Percentiles rank a stretch among this genome's conserved stretches.
These are phyloP conservation scores for Ogataea nonfermentans DNA, from an alignment of 805 yeast species.

Conservation along the genomic window DNA sequence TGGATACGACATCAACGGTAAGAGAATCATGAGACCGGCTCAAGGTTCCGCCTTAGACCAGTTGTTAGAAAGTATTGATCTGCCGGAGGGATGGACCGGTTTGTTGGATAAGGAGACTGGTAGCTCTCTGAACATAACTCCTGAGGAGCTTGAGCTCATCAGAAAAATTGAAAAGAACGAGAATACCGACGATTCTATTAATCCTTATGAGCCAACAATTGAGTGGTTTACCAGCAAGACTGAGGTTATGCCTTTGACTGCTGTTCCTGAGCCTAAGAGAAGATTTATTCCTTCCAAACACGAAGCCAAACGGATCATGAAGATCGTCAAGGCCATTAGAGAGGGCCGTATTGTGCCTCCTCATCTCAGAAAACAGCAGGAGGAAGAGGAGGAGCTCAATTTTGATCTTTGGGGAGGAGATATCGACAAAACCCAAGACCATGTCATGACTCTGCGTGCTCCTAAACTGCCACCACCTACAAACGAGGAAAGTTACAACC, in stretches of 20 bases:
- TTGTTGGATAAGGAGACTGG: conserved; percentile 89
- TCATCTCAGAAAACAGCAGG: conserved; percentile 48
- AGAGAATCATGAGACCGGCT: conserved; percentile 98
- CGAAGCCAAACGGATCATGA: conserved; percentile 95
- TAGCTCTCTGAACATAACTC: conserved; percentile 70
- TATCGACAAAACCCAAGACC: conserved; percentile 58
- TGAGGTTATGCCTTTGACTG: conserved; percentile 88
- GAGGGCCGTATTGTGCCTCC: conserved; percentile 92
- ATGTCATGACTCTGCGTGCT: conserved; percentile 88
- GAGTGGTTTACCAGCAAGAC: conserved; percentile 91
- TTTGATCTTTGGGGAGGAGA: conserved; percentile 88
- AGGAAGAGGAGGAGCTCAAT: conserved; percentile 47
- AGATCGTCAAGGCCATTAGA: conserved; percentile 92
- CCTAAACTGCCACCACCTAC: conserved; percentile 97
- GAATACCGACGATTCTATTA: conserved; percentile 70
- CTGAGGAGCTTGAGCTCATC: conserved; percentile 87
- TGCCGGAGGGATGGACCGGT: conserved; percentile 99
- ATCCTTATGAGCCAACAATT: conserved; percentile 90
- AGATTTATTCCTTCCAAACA: conserved; percentile 95
- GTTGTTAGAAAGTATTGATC: conserved; percentile 82
- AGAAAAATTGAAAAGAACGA: conserved; percentile 82
- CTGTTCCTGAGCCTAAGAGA: conserved; percentile 95
- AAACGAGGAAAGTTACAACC: conserved; percentile 93
- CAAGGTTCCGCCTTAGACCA: conserved; percentile 92
- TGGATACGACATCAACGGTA: conserved; percentile 96